phyloP scores from a whole-genome alignment of 1,284 basidiomycete species.

The Trametes versicolor region DNA sequence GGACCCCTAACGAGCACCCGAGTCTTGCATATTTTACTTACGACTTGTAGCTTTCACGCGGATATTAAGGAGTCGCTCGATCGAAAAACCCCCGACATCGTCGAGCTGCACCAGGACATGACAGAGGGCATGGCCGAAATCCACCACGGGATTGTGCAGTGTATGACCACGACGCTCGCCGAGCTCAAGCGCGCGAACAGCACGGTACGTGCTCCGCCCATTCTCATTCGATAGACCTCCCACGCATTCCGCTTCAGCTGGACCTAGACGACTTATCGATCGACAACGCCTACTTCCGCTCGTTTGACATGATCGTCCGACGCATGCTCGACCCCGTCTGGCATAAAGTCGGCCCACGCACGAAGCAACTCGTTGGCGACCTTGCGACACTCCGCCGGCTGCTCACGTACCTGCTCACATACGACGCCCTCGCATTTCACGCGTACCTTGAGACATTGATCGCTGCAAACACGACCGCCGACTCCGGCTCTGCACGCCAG shows the following conservation, averaged over 20 bases:
- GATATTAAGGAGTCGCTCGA: conserved; percentile 84
- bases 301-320: conserved; percentile 92
- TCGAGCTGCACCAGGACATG: conserved; percentile 91
- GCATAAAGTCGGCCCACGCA: conserved; percentile 95
- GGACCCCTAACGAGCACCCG: conserved; percentile 29
- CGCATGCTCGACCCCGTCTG: conserved; percentile 93
- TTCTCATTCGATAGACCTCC: background rate
- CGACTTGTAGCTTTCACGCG: conserved; percentile 81
- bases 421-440: conserved; percentile 93
- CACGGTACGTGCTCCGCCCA: conserved; percentile 55
- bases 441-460: conserved; percentile 93
- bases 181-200: conserved; percentile 93
- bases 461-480: conserved; percentile 72
- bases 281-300: conserved; percentile 94
- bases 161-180: conserved; percentile 91
- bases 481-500: conserved; percentile 61
- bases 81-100: conserved; percentile 87
- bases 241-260: conserved; percentile 60
- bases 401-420: conserved; percentile 86
- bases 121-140: conserved; percentile 91
- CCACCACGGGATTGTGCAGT: conserved; percentile 93
- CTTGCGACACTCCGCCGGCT: conserved; percentile 88
- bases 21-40: conserved; percentile 5
- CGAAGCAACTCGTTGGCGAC: conserved; percentile 92
- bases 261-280: conserved; percentile 95